A percentile compares a stretch with the other conserved stretches of the same genome.
Conservation (phyloP, 345 rosid species). For the Sonneratia caseolaris region DNA sequence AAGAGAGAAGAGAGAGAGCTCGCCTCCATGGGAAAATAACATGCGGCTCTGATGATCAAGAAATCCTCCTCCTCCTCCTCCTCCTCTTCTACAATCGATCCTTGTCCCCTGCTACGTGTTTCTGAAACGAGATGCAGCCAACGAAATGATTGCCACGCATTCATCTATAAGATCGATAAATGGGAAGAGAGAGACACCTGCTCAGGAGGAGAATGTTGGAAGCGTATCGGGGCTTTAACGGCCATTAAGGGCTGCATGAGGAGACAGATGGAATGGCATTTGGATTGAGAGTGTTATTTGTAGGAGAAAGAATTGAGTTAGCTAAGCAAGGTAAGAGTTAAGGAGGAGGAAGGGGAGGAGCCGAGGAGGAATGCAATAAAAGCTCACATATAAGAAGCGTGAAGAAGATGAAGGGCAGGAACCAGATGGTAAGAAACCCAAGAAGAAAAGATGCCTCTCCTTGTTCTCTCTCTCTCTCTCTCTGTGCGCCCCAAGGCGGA, state of each 20-base stretch:
- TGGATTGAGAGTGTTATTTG: slow-evolving; percentile 4
- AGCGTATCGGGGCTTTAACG: slow-evolving; percentile 41
- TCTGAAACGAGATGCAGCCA: slow-evolving; percentile 9
- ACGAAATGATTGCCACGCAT: neutral
- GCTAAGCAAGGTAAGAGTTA: slow-evolving; percentile 17
- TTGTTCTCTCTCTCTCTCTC: neutral
- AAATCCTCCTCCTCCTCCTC: slow-evolving; percentile 12
- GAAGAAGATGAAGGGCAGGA: slow-evolving; percentile 13
- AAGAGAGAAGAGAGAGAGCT: neutral
- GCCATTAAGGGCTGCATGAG: slow-evolving; percentile 20
- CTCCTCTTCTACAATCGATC: slow-evolving; percentile 10
- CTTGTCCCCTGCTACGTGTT: slow-evolving; percentile 21
- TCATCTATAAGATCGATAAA: neutral
- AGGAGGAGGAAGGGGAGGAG: neutral
- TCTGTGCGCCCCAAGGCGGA: neutral
- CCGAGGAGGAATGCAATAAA: slow-evolving; percentile 17
- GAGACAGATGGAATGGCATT: neutral
- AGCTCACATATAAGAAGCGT: slow-evolving; percentile 34
- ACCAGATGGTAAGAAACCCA: neutral
- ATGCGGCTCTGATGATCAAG: slow-evolving; percentile 36
- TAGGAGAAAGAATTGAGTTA: slow-evolving; percentile 3
- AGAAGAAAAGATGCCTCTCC: slow-evolving; percentile 25
- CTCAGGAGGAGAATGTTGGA: slow-evolving; percentile 31
- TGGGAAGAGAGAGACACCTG: slow-evolving; percentile 13
- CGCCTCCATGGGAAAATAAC: slow-evolving; percentile 33